Evolutionary conservation across 352 stramenopile species (phyloP), one percentile per base, ranked within the genome.

Genomic region (Phytophthora capsici): DNA sequence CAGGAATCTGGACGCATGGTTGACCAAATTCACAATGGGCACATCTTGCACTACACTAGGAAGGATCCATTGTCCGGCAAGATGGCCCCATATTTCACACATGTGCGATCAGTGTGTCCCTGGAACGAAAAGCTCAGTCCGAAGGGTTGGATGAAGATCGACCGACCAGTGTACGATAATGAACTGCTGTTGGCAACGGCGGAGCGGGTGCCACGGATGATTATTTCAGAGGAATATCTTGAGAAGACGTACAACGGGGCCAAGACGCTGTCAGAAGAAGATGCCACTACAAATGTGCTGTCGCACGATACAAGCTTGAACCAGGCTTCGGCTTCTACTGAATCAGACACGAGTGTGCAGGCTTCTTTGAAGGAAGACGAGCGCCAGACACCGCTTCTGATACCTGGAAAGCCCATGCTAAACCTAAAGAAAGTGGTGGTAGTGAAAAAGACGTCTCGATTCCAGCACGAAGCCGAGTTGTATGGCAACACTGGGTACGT

Each of bases 101-200:
- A 95, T 58, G 84, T 96, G 69, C 88, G 88, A n/a, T 95, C 87
- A 0, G 88, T 96, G 45, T 96, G 88, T 71, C 88, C 88, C 16
- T 96, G 88, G 88, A 95, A 96, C 57, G 84, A 94, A 60, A 95
- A 94, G 61, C 77, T 95, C 23, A 95, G 86, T 60, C 87, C 86
- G 2, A 95, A 95, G 57, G 87, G 86, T 50, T 96, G 86, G 87
- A 94, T 85, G 62, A 94, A 94, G 74, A 96, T 96, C 34, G 77
- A 91, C 44, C 80, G 88, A n/a, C 87, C 87, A 0, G 87, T 95
- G 47, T 96, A 96, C 54, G 88, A 96, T 61, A 96, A 95, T 63
- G 84, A 94, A 66, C 83, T 92, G 81, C 72, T 96, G 30, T 68
- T 96, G 10, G 88, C 87, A 8, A 90, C 89, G 23, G 87, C 88